Percentiles rank a stretch among this genome's conserved stretches.
phyloP scores from a whole-genome alignment of 176 grass and related monocot species.

The Oryza australiensis region DNA sequence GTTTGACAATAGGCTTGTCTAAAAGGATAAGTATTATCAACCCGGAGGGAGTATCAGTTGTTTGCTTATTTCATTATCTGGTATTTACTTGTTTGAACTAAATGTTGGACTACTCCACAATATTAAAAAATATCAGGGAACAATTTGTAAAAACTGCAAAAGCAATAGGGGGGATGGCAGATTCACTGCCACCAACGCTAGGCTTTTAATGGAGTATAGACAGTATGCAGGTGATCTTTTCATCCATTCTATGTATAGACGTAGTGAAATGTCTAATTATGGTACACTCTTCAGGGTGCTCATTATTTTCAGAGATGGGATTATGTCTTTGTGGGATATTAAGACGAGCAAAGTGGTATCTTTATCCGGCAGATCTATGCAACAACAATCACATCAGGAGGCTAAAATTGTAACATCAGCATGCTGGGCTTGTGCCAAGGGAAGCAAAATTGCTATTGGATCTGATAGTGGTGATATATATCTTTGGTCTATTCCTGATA shows the following conservation, averaged over 20 bases:
- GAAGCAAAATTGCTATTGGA: slow-evolving; percentile 86
- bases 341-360: slow-evolving; percentile 73
- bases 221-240: background rate
- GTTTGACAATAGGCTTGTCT: too few species aligned
- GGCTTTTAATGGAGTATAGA: too few species aligned
- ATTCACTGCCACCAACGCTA: too few species aligned
- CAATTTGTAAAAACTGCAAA: too few species aligned
- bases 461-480: slow-evolving; percentile 83
- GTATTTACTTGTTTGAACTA: too few species aligned
- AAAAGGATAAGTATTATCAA: too few species aligned
- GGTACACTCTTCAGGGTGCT: slow-evolving; percentile 60
- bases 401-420: slow-evolving; percentile 63
- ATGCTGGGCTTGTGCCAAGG: slow-evolving; percentile 76
- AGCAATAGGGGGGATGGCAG: too few species aligned
- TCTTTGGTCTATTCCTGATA: slow-evolving; percentile 66
- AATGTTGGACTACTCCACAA: too few species aligned
- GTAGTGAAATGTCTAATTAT: slow-evolving; percentile 27
- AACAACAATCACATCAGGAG: slow-evolving; percentile 64
- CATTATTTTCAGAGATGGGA: slow-evolving; percentile 86
- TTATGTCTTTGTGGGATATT: slow-evolving; percentile 84
- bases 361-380: slow-evolving; percentile 58
- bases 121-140: too few species aligned
- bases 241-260: background rate
- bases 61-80: too few species aligned
- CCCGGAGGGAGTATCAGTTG: too few species aligned